Evolutionary conservation across 2,329 filamentous ascomycete genomes (phyloP).

Genomic region (Penicillium carneum): DNA sequence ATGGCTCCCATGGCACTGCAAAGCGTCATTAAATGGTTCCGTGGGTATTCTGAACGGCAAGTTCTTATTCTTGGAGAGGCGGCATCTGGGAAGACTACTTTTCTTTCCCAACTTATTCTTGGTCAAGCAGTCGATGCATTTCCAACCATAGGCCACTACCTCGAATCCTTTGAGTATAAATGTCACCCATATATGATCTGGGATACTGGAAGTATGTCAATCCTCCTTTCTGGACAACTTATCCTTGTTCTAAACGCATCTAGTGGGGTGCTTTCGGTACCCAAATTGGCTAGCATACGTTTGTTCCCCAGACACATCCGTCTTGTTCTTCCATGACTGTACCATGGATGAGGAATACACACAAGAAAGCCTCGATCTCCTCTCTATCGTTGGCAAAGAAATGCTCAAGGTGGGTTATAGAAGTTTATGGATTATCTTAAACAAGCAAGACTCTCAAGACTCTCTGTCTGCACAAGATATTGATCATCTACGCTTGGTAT

Average conservation of each 20-base stretch:
- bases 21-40: too few species aligned
- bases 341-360: background rate
- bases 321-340: constrained; percentile 9
- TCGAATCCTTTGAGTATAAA: background rate
- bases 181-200: background rate
- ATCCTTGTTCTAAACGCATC: background rate
- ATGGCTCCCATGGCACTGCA: too few species aligned
- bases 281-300: constrained; percentile 1
- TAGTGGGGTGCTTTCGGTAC: constrained; percentile 10
- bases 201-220: constrained; percentile 4
- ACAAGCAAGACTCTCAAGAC: too few species aligned
- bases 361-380: background rate
- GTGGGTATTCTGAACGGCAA: too few species aligned
- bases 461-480: too few species aligned
- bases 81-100: background rate
- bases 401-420: too few species aligned
- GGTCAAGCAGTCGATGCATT: background rate
- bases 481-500: too few species aligned
- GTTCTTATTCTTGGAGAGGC: too few species aligned
- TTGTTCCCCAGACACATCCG: background rate
- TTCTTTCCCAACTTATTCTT: constrained; percentile 1
- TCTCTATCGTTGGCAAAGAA: too few species aligned
- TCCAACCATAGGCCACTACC: background rate
- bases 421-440: too few species aligned
- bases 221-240: background rate